Percentiles rank a stretch among this genome's conserved stretches.
Evolutionary conservation across 73 alveolate genomes (phyloP).

Genomic region (Uronychia binucleata): DNA sequence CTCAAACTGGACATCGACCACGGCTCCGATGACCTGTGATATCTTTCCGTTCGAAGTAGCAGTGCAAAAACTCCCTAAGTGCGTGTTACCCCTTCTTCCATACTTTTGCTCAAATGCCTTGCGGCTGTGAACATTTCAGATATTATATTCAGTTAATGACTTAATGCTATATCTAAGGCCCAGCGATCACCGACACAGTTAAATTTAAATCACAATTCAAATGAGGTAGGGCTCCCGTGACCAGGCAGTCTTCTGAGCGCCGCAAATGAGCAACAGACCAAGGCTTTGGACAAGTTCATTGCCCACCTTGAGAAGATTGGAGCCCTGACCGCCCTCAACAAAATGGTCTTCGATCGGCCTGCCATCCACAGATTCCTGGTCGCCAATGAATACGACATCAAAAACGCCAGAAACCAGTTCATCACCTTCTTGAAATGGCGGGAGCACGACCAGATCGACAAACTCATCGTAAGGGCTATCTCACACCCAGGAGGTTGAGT

Average conservation of each 20-base stretch:
- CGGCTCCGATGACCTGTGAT: constrained; percentile 98
- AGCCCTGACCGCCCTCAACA: constrained; percentile 19
- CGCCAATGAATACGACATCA: constrained; percentile 30
- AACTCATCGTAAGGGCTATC: constrained; percentile 11
- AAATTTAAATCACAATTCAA: not conserved
- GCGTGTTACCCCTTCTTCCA: not conserved
- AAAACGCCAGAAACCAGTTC: constrained; percentile 16
- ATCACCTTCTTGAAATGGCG: constrained; percentile 33
- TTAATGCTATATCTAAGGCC: no score
- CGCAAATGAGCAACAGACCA: not conserved
- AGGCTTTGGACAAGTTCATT: constrained; percentile 1
- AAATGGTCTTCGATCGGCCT: constrained; percentile 25
- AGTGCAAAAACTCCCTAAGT: constrained; percentile 8
- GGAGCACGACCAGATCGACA: constrained; percentile 19
- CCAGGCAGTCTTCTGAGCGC: not conserved
- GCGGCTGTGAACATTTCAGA: constrained; percentile 24
- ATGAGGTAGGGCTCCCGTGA: not conserved
- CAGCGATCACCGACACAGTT: no score
- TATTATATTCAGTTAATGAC: no score
- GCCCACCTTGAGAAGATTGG: constrained; percentile 8
- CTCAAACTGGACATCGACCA: constrained; percentile 97
- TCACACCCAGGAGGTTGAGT: constrained; percentile 22
- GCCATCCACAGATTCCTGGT: constrained; percentile 20
- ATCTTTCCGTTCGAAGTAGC: constrained; percentile 59
- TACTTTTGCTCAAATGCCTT: constrained; percentile 4